These are phyloP conservation scores for Backusella luteola DNA, from an alignment of 192 early-diverging fungal species.

Conservation along the genomic window DNA sequence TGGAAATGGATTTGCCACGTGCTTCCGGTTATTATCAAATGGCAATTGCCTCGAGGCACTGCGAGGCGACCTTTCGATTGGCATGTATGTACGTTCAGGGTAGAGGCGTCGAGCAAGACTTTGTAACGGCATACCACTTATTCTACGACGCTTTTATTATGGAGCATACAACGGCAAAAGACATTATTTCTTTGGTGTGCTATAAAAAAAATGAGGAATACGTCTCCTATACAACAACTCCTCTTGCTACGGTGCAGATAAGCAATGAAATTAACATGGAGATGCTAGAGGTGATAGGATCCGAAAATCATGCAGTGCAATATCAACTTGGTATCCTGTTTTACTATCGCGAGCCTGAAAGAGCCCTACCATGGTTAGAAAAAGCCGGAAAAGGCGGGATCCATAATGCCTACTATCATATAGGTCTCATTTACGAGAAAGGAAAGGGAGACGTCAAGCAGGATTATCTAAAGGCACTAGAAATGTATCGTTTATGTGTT, in stretches of 20 bases:
- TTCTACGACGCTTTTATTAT: neutral
- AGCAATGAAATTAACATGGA: neutral
- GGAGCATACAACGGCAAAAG: neutral
- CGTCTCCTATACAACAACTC: neutral
- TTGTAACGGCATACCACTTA: neutral
- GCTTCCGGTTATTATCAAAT: neutral
- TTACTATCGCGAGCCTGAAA: neutral
- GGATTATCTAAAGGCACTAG: neutral
- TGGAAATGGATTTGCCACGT: neutral
- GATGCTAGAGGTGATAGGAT: neutral
- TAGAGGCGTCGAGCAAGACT: neutral
- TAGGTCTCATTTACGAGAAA: neutral
- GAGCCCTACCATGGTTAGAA: neutral
- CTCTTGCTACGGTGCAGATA: neutral
- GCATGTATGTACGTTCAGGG: neutral
- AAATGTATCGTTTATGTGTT: neutral
- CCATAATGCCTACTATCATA: neutral
- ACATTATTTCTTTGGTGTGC: neutral
- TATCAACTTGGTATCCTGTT: neutral
- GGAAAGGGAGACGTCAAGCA: neutral
- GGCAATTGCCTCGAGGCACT: neutral
- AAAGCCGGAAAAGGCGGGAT: neutral
- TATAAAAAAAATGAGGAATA: neutral
- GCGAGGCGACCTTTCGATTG: neutral
- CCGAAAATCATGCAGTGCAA: neutral